Conservation (phyloP, 2,329 filamentous ascomycete species). For the Cryphonectria radicalis region DNA sequence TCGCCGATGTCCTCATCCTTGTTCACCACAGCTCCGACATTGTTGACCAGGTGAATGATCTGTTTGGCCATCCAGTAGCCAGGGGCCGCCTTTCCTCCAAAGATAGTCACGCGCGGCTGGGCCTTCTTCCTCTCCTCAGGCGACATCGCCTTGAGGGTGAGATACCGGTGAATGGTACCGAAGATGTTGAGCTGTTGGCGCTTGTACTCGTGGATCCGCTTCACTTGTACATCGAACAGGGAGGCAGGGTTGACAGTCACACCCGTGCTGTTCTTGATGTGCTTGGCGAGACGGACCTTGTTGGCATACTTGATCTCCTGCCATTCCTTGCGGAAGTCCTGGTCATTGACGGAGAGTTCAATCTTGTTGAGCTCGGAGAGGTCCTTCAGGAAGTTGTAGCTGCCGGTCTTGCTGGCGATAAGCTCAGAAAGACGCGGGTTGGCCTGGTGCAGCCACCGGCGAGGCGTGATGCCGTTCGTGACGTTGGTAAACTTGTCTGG, state of each 20-base stretch:
- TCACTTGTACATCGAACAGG: conserved; percentile 96
- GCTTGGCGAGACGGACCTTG: conserved; percentile 88
- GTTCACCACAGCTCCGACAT: conserved; percentile 88
- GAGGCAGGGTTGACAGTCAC: conserved; percentile 84
- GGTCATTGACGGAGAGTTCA: conserved; percentile 82
- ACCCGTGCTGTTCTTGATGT: conserved; percentile 82
- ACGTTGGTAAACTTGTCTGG: conserved; percentile 98
- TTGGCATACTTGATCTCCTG: conserved; percentile 95
- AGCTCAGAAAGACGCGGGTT: conserved; percentile 91
- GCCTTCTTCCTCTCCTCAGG: conserved; percentile 85
- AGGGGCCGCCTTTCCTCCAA: conserved; percentile 95
- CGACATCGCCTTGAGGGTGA: conserved; percentile 83
- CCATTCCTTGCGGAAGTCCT: conserved; percentile 92
- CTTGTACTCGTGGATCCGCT: conserved; percentile 99
- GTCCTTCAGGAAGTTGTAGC: conserved; percentile 86
- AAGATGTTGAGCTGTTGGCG: conserved; percentile 99
- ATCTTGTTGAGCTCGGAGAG: conserved; percentile 84
- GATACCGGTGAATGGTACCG: conserved; percentile 92
- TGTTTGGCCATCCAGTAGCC: conserved; percentile 99
- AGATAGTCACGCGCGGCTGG: conserved; percentile 88
- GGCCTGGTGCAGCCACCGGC: conserved; percentile 96
- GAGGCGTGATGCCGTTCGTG: conserved; percentile 95
- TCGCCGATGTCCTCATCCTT: conserved; percentile 91
- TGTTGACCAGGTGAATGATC: conserved; percentile 95
- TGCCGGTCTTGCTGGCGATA: conserved; percentile 86